A percentile compares a stretch with the other conserved stretches of the same genome.
phyloP scores from a whole-genome alignment of 2,329 filamentous ascomycete species.

The Hysterium pulicare region DNA sequence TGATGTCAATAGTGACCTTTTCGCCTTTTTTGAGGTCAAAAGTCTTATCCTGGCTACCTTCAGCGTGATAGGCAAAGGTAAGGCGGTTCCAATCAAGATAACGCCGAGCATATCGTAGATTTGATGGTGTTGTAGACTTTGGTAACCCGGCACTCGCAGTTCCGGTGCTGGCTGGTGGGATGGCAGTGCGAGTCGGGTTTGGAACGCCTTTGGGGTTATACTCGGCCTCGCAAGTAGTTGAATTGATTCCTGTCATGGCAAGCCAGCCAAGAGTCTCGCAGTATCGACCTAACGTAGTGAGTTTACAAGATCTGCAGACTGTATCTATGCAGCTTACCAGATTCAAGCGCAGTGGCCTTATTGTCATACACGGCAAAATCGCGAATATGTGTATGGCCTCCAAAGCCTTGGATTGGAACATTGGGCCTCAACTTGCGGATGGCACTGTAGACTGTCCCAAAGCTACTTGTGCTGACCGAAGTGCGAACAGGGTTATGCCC shows the following conservation, averaged over 20 bases:
- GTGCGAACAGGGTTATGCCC: slow-evolving; percentile 61
- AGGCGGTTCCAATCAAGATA: slow-evolving; percentile 67
- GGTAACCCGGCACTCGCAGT: slow-evolving; percentile 31
- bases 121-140: slow-evolving; percentile 27
- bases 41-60: slow-evolving; percentile 44
- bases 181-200: slow-evolving; percentile 40
- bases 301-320: too few relatives aligned
- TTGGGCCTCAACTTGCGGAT: slow-evolving; percentile 57
- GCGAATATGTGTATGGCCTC: slow-evolving; percentile 62
- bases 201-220: slow-evolving; percentile 41
- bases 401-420: slow-evolving; percentile 63
- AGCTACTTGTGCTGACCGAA: slow-evolving; percentile 43
- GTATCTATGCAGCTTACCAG: too few relatives aligned
- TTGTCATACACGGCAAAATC: slow-evolving; percentile 64
- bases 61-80: slow-evolving; percentile 63
- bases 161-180: slow-evolving; percentile 28
- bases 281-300: slow-evolving; percentile 50
- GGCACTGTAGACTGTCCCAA: slow-evolving; percentile 53
- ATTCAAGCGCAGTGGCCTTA: slow-evolving; percentile 59
- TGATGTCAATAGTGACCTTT: slow-evolving; percentile 50
- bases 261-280: slow-evolving; percentile 68
- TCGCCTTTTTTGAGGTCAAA: slow-evolving; percentile 52
- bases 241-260: slow-evolving; percentile 59
- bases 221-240: slow-evolving; percentile 43
- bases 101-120: slow-evolving; percentile 53